Evolutionary conservation across 176 grass and related monocot genomes (phyloP).

Genomic region (Rhynchospora tenuis): DNA sequence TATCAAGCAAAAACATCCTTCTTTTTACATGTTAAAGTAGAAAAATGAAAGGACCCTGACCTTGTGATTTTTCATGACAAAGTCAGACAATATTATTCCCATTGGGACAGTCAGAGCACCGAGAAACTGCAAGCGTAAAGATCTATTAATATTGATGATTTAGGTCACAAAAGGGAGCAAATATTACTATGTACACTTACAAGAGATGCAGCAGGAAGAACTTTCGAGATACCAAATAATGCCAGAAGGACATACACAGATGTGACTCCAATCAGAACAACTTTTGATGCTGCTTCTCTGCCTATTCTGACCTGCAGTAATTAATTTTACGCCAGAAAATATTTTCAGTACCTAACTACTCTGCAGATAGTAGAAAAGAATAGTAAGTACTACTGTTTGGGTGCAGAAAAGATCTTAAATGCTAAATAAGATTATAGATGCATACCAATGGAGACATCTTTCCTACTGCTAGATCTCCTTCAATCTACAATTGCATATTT

Average conservation of each 20-base stretch:
- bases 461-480: conserved; percentile 68
- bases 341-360: neutral
- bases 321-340: neutral
- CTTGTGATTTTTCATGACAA: conserved; percentile 63
- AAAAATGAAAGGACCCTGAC: conserved; percentile 24
- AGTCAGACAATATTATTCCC: conserved; percentile 54
- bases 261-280: conserved; percentile 43
- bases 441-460: conserved; percentile 94
- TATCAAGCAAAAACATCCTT: neutral
- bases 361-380: neutral
- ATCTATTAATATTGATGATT: conserved; percentile 12
- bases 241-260: conserved; percentile 50
- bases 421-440: neutral
- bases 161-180: neutral
- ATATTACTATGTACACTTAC: conserved; percentile 33
- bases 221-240: conserved; percentile 44
- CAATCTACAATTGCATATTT: conserved; percentile 43
- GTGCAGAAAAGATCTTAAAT: neutral
- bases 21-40: neutral
- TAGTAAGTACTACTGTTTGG: neutral
- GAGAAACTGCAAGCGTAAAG: conserved; percentile 37
- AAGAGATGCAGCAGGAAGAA: conserved; percentile 55
- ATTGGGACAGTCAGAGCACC: conserved; percentile 54
- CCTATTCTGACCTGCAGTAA: conserved; percentile 69
- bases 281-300: conserved; percentile 41